These are phyloP conservation scores for Leishmania major DNA, from an alignment of 208 protist species.

Conservation along the genomic window DNA sequence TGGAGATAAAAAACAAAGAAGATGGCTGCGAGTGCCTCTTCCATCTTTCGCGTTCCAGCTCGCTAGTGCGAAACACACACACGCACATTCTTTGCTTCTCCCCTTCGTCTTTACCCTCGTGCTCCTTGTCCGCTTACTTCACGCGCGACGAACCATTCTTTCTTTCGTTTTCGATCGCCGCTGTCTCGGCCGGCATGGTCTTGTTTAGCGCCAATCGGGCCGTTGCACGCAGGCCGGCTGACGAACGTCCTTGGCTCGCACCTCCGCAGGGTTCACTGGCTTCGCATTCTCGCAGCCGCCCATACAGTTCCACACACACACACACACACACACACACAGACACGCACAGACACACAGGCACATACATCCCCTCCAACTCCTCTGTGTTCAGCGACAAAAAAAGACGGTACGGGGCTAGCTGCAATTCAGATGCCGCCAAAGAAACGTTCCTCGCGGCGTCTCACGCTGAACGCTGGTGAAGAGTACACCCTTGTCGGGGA, in stretches of 20 bases:
- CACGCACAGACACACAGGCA: too few species aligned
- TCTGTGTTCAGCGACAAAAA: constrained; percentile 1
- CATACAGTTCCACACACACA: background rate
- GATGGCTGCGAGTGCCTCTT: background rate
- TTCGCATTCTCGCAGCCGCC: constrained; percentile 5
- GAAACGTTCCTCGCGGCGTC: constrained; percentile 34
- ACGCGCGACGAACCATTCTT: background rate
- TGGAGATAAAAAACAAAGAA: background rate
- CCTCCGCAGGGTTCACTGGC: background rate
- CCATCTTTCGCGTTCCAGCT: background rate
- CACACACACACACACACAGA: background rate
- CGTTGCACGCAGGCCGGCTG: background rate
- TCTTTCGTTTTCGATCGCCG: constrained; percentile 10
- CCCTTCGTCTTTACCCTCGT: background rate
- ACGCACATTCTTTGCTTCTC: background rate
- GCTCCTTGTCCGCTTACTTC: constrained; percentile 1
- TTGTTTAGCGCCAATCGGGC: background rate
- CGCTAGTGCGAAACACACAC: background rate
- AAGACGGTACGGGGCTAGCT: background rate
- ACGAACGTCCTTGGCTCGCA: background rate
- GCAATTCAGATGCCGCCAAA: constrained; percentile 47
- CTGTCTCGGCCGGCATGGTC: background rate
- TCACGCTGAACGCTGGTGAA: constrained; percentile 77
- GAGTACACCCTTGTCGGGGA: constrained; percentile 67
- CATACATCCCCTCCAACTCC: background rate